phyloP scores from a whole-genome alignment of 805 yeast species.

The Candida mattraensis region DNA sequence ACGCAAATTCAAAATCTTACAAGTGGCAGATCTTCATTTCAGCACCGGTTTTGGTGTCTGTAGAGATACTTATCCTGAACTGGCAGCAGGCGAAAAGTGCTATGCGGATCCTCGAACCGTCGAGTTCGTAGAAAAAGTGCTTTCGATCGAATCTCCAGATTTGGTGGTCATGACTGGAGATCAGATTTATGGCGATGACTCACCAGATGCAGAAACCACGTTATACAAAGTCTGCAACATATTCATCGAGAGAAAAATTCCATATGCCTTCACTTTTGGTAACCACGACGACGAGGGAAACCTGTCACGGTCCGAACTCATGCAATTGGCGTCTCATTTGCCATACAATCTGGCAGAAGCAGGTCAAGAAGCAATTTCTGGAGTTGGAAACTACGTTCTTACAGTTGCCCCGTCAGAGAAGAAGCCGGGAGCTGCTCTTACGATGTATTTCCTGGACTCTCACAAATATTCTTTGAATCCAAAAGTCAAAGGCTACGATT shows the following conservation, averaged over 20 bases:
- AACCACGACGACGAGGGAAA: constrained; percentile 94
- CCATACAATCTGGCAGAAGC: constrained; percentile 66
- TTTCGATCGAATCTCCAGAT: constrained; percentile 80
- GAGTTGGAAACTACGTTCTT: constrained; percentile 78
- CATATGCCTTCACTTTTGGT: constrained; percentile 85
- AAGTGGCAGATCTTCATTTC: constrained; percentile 89
- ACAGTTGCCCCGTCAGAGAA: constrained; percentile 45
- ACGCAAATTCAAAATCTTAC: constrained; percentile 68
- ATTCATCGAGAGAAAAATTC: constrained; percentile 63
- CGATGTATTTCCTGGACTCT: constrained; percentile 78
- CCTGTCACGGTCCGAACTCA: constrained; percentile 56
- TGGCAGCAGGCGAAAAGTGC: constrained; percentile 47
- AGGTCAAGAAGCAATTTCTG: constrained; percentile 71
- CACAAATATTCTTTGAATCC: constrained; percentile 73
- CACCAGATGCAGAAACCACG: constrained; percentile 82
- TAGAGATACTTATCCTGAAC: constrained; percentile 62
- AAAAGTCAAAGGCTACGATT: constrained; percentile 81
- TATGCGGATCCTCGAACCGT: constrained; percentile 76
- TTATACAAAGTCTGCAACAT: constrained; percentile 76
- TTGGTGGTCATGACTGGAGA: constrained; percentile 89
- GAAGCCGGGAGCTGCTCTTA: constrained; percentile 42
- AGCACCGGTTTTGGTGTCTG: constrained; percentile 84
- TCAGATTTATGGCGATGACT: constrained; percentile 77
- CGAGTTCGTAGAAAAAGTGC: constrained; percentile 55
- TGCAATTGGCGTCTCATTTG: constrained; percentile 52